These are phyloP conservation scores for Zoysia japonica DNA, from an alignment of 176 grass and related monocot genomes.

Conservation along the genomic window DNA sequence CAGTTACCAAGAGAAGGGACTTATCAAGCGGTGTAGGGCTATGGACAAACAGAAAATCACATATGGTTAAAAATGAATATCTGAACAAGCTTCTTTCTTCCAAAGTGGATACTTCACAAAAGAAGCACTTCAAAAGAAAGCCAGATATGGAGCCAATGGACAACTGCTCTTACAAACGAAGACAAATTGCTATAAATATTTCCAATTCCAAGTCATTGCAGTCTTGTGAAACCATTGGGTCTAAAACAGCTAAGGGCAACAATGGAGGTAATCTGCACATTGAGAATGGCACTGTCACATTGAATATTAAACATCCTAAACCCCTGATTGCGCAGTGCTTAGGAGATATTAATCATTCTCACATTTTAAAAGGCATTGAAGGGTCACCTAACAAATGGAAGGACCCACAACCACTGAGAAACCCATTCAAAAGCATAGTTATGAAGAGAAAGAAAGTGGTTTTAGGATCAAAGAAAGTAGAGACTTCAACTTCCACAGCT, in stretches of 20 bases:
- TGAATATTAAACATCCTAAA: neutral
- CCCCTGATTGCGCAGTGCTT: neutral
- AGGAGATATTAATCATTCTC: no score
- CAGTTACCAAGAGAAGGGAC: constrained; percentile 11
- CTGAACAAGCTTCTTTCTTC: no score
- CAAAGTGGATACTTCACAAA: no score
- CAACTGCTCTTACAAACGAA: neutral
- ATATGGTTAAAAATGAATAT: constrained; percentile 7
- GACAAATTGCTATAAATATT: constrained; percentile 6
- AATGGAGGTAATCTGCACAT: constrained; percentile 17
- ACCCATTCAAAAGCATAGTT: no score
- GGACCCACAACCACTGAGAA: no score
- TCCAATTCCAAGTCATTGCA: constrained; percentile 11
- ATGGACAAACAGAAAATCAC: constrained; percentile 4
- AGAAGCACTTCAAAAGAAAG: neutral
- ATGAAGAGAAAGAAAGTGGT: no score
- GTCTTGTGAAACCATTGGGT: constrained; percentile 23
- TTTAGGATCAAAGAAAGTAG: no score
- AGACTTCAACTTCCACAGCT: no score
- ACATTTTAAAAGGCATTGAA: no score
- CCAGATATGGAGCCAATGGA: neutral
- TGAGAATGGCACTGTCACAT: constrained; percentile 6
- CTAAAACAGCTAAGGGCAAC: constrained; percentile 12
- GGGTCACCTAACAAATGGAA: no score
- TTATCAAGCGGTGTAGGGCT: neutral